Base-by-base conservation (phyloP, 257 asterid genomes). In the Lycium ferocissimum region DNA sequence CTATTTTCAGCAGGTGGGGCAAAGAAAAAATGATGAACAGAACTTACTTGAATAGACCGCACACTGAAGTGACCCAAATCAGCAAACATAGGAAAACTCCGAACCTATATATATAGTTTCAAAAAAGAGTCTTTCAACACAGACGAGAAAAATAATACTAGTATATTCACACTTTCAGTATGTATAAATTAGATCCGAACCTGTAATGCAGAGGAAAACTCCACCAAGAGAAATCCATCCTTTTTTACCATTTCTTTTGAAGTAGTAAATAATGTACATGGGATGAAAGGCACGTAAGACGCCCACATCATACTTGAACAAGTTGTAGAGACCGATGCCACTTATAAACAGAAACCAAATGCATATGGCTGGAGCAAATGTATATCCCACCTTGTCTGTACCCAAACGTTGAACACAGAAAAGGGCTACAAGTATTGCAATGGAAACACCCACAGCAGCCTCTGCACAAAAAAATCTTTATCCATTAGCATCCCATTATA, bases 221-320 rank as follows among this genome's bases (percentile, higher is more conserved):
- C 97, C 95, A 0, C 97, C 97, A 1, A 92, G 93, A 3, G 95
- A 92, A 17, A 91, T 87, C 95, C 95, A 93, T 1, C 91, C 94
- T 12, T 89, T 58, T 7, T 69, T 79, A 20, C 88, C 89, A 47
- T 89, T 91, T 87, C 93, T 87, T 17, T 0, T 87, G 43, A 94
- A 92, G 82, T 93, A 93, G 2, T 88, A 70, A 0, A 91, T 0
- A 1, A 92, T 93, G 90, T 91, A 93, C 4, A 7, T 40, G 0
- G 97, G 98, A 33, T 91, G 89, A 63, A 94, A 9, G 7, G 94
- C 92, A 84, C 86, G 87, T 35, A 91, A 4, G 7, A 92, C 93
- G 0, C 87, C 7, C 1, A 89, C 82, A 56, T 92, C 98, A 40
- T 89, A 47, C 75, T 82, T 92, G 86, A 91, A 18, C 80, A 94